Evolutionary conservation across 345 rosid genomes (phyloP).

Genomic region (Sapria himalayana): DNA sequence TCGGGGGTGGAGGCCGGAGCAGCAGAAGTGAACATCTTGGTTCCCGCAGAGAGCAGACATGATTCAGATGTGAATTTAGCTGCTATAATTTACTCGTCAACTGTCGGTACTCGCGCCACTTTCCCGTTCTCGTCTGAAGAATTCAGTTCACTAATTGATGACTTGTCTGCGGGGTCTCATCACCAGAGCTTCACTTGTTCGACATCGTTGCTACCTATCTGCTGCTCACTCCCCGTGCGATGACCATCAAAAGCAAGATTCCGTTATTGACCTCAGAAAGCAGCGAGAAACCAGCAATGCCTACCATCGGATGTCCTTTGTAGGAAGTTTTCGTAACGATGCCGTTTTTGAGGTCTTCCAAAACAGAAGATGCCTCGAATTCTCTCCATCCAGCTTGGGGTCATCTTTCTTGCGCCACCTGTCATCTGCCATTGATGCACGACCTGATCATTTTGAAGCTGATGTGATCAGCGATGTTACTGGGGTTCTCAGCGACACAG

Average conservation of each 20-base stretch:
- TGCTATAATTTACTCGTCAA: no score
- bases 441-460: conserved; percentile 26
- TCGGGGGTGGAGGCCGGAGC: no score
- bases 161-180: conserved; percentile 32
- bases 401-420: conserved; percentile 29
- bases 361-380: conserved; percentile 11
- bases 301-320: conserved; percentile 19
- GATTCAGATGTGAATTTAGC: no score
- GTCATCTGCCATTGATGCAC: conserved; percentile 29
- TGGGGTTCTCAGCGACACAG: conserved; percentile 24
- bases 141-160: no score
- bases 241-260: conserved; percentile 15
- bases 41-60: no score
- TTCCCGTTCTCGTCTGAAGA: no score
- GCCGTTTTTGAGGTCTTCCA: conserved; percentile 8
- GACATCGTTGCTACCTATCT: conserved; percentile 17
- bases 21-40: no score
- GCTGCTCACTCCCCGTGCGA: conserved; percentile 18
- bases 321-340: conserved; percentile 10
- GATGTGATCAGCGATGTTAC: conserved; percentile 27
- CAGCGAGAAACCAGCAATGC: conserved; percentile 14
- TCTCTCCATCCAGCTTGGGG: conserved; percentile 14
- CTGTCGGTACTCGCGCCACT: no score
- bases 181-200: conserved; percentile 20
- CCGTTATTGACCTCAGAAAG: conserved; percentile 11